A percentile compares a stretch with the other conserved stretches of the same genome.
Evolutionary conservation across 495 filamentous ascomycete species (phyloP).

Genomic region (Penicillium turbatum): DNA sequence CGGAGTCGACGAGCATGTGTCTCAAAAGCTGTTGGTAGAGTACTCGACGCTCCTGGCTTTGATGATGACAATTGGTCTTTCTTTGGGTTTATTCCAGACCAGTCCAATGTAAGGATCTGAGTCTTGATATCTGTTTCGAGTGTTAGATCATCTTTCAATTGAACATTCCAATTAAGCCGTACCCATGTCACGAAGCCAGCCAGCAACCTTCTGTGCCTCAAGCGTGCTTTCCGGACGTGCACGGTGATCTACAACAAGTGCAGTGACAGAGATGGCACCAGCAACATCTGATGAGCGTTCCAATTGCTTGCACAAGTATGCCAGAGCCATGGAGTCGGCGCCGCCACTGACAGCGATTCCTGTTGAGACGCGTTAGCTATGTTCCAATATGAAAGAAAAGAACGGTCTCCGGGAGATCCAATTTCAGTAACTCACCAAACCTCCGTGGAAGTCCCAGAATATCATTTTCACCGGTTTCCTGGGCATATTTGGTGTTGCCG

Average conservation of each 20-base stretch:
- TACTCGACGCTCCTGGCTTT: constrained; percentile 35
- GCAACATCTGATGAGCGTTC: constrained; percentile 20
- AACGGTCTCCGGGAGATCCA: neutral
- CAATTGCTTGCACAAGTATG: constrained; percentile 59
- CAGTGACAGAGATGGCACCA: constrained; percentile 44
- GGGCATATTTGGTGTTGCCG: constrained; percentile 2
- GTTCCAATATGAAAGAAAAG: neutral
- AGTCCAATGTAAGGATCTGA: constrained; percentile 48
- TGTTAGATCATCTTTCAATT: constrained; percentile 9
- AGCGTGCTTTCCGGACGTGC: constrained; percentile 60
- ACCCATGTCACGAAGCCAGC: constrained; percentile 46
- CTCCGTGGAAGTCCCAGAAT: constrained; percentile 4
- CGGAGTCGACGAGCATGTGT: constrained; percentile 69
- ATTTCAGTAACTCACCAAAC: neutral
- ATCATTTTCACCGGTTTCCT: neutral
- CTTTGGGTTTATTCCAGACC: constrained; percentile 29
- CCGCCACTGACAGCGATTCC: constrained; percentile 88
- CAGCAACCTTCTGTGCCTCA: constrained; percentile 61
- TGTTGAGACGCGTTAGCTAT: constrained; percentile 28
- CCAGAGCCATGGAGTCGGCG: constrained; percentile 93
- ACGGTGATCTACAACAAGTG: constrained; percentile 76
- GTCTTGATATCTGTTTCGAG: constrained; percentile 43
- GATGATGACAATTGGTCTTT: constrained; percentile 1
- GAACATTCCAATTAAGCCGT: constrained; percentile 10
- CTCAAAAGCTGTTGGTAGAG: constrained; percentile 63